Base-by-base conservation (phyloP, 1,284 basidiomycete species). In the Lentinus polychrous region DNA sequence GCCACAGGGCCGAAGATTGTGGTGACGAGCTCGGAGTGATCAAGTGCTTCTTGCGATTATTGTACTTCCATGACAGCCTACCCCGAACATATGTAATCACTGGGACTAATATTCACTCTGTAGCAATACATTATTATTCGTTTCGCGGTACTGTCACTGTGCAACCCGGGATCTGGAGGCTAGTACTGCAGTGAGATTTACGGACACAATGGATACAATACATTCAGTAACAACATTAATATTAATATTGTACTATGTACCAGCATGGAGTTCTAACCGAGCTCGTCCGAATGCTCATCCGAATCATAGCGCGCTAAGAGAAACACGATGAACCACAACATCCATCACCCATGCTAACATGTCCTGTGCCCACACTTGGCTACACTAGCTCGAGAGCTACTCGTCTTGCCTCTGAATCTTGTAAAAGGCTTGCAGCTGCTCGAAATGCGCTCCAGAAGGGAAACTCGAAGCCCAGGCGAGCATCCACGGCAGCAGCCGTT, bases 341-440 rank as follows among this genome's bases (percentile, higher is more conserved):
- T 35, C 27, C 22, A 42, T 54, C 61, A 54, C 61, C 59, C 53
- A 65, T 65, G 63, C 60, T 57, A 58, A 57, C 60, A 65, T 65
- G 63, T 59, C 60, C 56, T 52, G 56, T 50, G 49, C 55, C 37
- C 54, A 49, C 20, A 50, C 50, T 54, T 49, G 57, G 58, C 55
- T 56, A 49, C 44, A 57, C 49, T 37, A 15, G 18, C 18, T 37
- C 35, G 14, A 37, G 35, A 37, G 49, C 50, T 52, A 23, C 45
- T 23, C 53, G 43, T 46, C 37, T 38, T 45, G 54, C 51, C 53
- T 48, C 33, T 22, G 0, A 33, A 8, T n/a, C 46, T 39, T 18
- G 31, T 32, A 33, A 23, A 11, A 33, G 10, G 18, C 27, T 27
- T 48, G 45, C 27, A 22, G 40, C 27, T 27, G 27, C 27, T 22